Evolutionary conservation across 495 filamentous ascomycete species (phyloP), one percentile per base, ranked within the genome.

Genomic region (Penicillium bialowiezense): DNA sequence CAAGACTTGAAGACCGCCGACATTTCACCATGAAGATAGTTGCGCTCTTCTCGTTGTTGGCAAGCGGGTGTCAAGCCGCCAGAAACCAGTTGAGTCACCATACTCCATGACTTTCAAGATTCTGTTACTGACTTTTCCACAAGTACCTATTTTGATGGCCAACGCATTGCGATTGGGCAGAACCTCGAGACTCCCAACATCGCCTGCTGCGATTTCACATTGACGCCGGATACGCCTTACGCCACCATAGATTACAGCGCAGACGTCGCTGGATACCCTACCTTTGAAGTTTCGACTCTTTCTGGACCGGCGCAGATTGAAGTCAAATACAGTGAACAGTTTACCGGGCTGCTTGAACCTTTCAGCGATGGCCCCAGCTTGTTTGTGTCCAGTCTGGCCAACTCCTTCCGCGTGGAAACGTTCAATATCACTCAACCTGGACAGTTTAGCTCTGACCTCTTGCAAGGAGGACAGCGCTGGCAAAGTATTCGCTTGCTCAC

Each of bases 291-390:
- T n/a, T 15, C 12, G 12, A 26, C 3, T 17, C 10, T 47, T 37
- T 31, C 3, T 26, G 23, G 23, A 4, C 23, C 23, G 3, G 23
- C 23, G 8, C 51, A 54, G 33, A 44, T 54, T 44, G 44, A 54
- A 34, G 38, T 54, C 6, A 54, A 54, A 17, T 54, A 54, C 18
- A 48, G 39, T 17, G 51, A 54, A 15, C 51, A 34, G 14, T 49
- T 38, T 21, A 8, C 20, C 14, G 51, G 51, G 1, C 23, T 48
- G 14, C n/a, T 7, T 7, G 31, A 48, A 1, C 38, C 44, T 14
- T 44, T 23, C 8, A 21, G 39, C 3, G 51, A 54, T 40, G 51
- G 51, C 2, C 51, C 51, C 1, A 39, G 35, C 33, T 20, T 23
- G 7, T 49, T 48, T 24, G 32, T 29, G 15, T 38, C 39, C 9